These are phyloP conservation scores for Mallotus nudiflorus DNA, from an alignment of 345 rosid species.

Conservation along the genomic window DNA sequence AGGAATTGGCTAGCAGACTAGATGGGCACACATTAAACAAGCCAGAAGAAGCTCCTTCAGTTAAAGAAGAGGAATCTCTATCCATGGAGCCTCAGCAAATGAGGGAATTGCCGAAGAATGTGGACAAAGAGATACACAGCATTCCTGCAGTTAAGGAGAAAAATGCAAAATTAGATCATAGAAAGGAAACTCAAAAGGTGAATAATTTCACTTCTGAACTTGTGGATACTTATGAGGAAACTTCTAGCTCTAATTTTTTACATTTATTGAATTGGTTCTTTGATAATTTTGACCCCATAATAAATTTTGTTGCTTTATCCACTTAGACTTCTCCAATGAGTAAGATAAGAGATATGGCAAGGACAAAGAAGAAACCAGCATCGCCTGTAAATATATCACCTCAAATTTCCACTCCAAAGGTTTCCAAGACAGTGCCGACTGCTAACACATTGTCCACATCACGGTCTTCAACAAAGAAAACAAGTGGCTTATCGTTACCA, in stretches of 20 bases:
- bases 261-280: conserved; percentile 11
- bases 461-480: conserved; percentile 40
- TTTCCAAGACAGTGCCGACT: conserved; percentile 49
- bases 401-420: conserved; percentile 48
- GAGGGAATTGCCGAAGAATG: conserved; percentile 31
- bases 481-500: conserved; percentile 28
- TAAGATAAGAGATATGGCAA: conserved; percentile 31
- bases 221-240: background rate
- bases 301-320: conserved; percentile 11
- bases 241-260: background rate
- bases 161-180: conserved; percentile 36
- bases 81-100: conserved; percentile 10
- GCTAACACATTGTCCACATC: conserved; percentile 37
- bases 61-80: conserved; percentile 3
- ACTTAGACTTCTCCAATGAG: conserved; percentile 43
- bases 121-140: conserved; percentile 33
- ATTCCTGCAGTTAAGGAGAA: conserved; percentile 28
- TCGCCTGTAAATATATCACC: conserved; percentile 41
- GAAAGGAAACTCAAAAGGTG: conserved; percentile 56
- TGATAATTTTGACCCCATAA: conserved; percentile 4
- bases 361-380: conserved; percentile 35
- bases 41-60: conserved; percentile 19
- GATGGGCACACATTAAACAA: background rate
- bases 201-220: conserved; percentile 7
- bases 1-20: conserved; percentile 21